Evolutionary conservation across 1,284 basidiomycete species (phyloP), one percentile per base, ranked within the genome.

Genomic region (Cryptococcus sp.): DNA sequence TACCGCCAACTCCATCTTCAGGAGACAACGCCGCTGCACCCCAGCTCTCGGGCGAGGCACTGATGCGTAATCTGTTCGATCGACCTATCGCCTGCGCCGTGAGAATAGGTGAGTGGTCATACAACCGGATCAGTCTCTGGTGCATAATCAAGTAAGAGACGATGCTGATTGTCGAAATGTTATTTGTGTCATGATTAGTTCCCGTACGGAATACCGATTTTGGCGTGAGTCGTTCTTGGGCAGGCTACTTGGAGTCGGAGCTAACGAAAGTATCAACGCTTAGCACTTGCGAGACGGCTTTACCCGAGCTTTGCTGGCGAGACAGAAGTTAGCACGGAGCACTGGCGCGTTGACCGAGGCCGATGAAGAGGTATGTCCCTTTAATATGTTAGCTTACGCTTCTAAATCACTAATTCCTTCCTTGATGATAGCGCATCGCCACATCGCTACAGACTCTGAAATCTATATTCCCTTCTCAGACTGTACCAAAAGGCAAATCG

Each of bases 161-260:
- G 29, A 10, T 10, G 29, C 29, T 34, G 29, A 34, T 10, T 34
- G 29, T 34, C 29, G 8, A 13, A 7, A 10, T 34, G 29, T 34
- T 34, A 10, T 34, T 7, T 34, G 8, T 10, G 13, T 23, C 22
- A 8, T 44, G 17, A 5, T 8, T 51, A 80, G 81, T 83, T 1
- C 82, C 82, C 1, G 78, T 81, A 0, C 72, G 82, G n/a, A 79
- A 78, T 49, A 83, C 82, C 20, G 81, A 81, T 61, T 82, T 83
- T 59, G 68, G 64, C 37, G 72, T 72, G 48, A 55, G 70, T 61
- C 25, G 17, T 20, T 19, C 15, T 29, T 19, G 41, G 16, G 22
- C 22, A 8, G 22, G 8, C 29, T 2, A 34, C 13, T 34, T 10
- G 11, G 11, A 44, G 22, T 19, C 13, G 2, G 2, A 19, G 19